Percentiles rank a stretch among this genome's conserved stretches.
phyloP scores from a whole-genome alignment of 306 rosid genomes.

The Glycine soja region DNA sequence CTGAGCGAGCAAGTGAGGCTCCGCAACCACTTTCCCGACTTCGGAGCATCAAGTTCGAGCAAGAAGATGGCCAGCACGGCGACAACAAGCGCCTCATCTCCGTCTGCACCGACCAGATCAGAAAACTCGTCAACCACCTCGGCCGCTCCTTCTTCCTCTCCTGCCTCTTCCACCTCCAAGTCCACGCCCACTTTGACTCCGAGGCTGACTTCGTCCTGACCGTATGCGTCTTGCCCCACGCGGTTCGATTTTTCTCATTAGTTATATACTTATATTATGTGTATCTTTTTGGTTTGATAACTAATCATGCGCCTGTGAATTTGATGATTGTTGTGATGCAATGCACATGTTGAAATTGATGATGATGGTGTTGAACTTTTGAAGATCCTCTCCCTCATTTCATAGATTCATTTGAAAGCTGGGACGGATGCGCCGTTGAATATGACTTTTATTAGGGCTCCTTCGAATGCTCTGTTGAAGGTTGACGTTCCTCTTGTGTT shows the following conservation, averaged over 20 bases:
- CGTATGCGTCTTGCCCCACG: slow-evolving; percentile 82
- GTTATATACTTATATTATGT: too few relatives aligned
- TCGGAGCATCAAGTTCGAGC: slow-evolving; percentile 89
- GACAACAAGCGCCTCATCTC: slow-evolving; percentile 95
- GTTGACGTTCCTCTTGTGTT: slow-evolving; percentile 81
- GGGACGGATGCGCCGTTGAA: slow-evolving; percentile 78
- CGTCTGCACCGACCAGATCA: slow-evolving; percentile 77
- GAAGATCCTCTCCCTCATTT: neutral
- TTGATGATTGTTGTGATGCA: too few relatives aligned
- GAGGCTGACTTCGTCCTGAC: slow-evolving; percentile 59
- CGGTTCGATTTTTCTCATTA: slow-evolving; percentile 28
- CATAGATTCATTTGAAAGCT: slow-evolving; percentile 80
- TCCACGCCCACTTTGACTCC: slow-evolving; percentile 60
- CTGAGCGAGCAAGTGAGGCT: too few relatives aligned
- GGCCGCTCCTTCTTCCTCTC: slow-evolving; percentile 88
- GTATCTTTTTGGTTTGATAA: neutral
- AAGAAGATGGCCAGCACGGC: slow-evolving; percentile 84
- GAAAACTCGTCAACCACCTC: slow-evolving; percentile 74
- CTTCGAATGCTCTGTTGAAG: slow-evolving; percentile 79
- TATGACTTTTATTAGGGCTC: slow-evolving; percentile 94
- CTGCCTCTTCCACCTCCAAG: slow-evolving; percentile 74
- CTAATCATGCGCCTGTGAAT: neutral
- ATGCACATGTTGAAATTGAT: too few relatives aligned
- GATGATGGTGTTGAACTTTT: too few relatives aligned
- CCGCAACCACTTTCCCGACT: too few relatives aligned